Percentiles rank a stretch among this genome's conserved stretches.
Conservation (phyloP, 148 eudicot genomes). For the Heliamphora exappendiculata region DNA sequence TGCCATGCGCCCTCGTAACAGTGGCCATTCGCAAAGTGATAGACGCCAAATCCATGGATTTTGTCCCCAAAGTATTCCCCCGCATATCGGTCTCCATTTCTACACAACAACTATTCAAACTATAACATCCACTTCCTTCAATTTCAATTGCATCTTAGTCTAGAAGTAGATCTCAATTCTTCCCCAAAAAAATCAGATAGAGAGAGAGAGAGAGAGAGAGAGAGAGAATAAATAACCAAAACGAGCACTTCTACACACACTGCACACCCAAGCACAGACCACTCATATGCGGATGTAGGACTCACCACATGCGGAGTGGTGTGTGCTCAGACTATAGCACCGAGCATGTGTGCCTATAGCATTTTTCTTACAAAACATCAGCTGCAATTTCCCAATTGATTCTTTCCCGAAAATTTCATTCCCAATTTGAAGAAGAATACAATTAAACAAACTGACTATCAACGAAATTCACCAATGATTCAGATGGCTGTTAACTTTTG, state of each 20-base stretch:
- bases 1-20: slow-evolving; percentile 95
- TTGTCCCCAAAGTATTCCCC: slow-evolving; percentile 96
- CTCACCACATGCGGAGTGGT: no score
- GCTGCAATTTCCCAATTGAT: neutral
- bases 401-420: neutral
- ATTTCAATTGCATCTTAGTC: no score
- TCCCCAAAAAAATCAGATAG: neutral
- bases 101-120: slow-evolving; percentile 16
- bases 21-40: slow-evolving; percentile 84
- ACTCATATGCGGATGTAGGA: no score
- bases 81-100: slow-evolving; percentile 89
- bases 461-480: neutral
- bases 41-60: slow-evolving; percentile 87
- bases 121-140: no score
- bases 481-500: neutral
- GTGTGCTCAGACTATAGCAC: no score
- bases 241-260: no score
- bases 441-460: neutral
- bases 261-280: no score
- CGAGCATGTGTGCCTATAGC: no score
- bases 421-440: neutral
- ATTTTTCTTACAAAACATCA: no score
- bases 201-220: no score
- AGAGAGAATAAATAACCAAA: no score
- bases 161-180: neutral